These are phyloP conservation scores for Kregervanrija pseudodelftensis DNA, from an alignment of 805 yeast genomes.

Conservation along the genomic window DNA sequence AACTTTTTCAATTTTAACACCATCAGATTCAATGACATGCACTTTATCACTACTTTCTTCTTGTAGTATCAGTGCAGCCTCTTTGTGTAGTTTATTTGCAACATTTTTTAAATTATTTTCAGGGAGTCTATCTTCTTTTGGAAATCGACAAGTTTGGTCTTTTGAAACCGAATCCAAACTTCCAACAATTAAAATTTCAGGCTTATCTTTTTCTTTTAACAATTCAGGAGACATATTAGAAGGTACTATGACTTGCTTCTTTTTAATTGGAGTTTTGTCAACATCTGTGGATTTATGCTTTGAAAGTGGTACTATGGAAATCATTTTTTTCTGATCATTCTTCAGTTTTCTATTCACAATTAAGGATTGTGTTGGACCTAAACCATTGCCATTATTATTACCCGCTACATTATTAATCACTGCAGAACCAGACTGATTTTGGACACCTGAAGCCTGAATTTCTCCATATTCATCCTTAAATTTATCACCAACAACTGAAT, in stretches of 20 bases:
- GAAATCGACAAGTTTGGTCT: no score
- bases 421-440: constrained; percentile 29
- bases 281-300: no score
- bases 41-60: no score
- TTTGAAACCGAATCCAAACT: no score
- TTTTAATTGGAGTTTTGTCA: background rate
- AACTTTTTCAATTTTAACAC: no score
- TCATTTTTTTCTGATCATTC: constrained; percentile 34
- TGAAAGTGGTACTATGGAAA: constrained; percentile 3
- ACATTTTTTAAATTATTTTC: no score
- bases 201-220: background rate
- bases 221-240: background rate
- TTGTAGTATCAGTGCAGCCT: no score
- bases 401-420: constrained; percentile 15
- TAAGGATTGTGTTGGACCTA: constrained; percentile 53
- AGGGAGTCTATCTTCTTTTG: no score
- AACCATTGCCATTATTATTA: constrained; percentile 44
- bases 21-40: no score
- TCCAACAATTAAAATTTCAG: background rate
- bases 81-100: no score
- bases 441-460: constrained; percentile 53
- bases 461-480: constrained; percentile 39
- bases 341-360: constrained; percentile 45
- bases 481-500: constrained; percentile 18
- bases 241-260: background rate